Evolutionary conservation across 805 yeast genomes (phyloP), one percentile per base, ranked within the genome.

Genomic region (Candida taoyuanica): DNA sequence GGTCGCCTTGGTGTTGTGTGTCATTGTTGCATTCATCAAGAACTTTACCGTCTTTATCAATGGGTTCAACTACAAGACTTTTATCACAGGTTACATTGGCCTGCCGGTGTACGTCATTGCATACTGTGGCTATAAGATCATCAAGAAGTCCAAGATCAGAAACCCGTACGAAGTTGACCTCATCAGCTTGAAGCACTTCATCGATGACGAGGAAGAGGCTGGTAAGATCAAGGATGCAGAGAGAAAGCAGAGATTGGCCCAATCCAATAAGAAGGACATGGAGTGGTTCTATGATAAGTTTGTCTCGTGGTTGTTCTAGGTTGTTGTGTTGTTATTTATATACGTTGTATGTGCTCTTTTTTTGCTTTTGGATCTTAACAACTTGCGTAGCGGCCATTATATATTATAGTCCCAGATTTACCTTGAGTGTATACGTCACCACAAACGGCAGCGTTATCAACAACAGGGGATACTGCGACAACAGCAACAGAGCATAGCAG

Each of bases 11-110:
- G 50, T 56, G 27, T 55, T 78, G 46, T 78, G 85, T 58, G 40
- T 63, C 36, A 38, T 82, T 36, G 67, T 84, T 43, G 69, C 80
- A 8, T 50, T 84, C 33, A 74, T 78, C 56, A 84, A 84, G 62
- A 81, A 81, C 50, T 82, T 81, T 58, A 77, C 86, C 1, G 88
- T 76, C 3, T 84, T 84, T 65, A 64, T 84, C 48, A 76, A 76
- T 35, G 62, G 59, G 13, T 79, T 83, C 57, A 72, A 74, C 46
- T 78, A 78, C 63, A 74, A 76, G 59, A 67, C 68, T 15, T 85
- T 85, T 55, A 80, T 84, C 53, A 81, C 91, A 24, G 88, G 89
- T 31, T 83, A 84, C 62, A 79, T 84, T 52, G 84, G 50, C 15
- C 20, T 43, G 15, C 86, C 86, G 25, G 78, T 81, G 9, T 83